Evolutionary conservation across 225 moss, liverwort and hornwort species (phyloP).

Genomic region (Pseudoscleropodium purum): DNA sequence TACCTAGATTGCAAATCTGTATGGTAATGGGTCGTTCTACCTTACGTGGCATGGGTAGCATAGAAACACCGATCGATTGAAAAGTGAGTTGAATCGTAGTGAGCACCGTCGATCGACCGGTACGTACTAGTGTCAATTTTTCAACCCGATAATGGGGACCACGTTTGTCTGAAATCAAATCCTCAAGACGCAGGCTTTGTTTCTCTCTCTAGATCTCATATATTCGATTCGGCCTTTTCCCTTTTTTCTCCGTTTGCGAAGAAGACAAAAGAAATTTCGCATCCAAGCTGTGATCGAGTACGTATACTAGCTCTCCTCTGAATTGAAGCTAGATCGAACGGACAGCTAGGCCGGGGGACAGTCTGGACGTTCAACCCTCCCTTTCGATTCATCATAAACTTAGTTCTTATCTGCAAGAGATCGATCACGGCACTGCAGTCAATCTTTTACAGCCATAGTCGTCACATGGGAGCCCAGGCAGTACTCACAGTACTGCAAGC

Average conservation of each 20-base stretch:
- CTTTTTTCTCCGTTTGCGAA: not conserved
- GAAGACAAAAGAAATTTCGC: too few species aligned
- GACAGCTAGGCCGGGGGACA: not conserved
- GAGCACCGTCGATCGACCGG: not conserved
- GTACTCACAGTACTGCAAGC: not conserved
- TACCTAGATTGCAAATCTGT: too few species aligned
- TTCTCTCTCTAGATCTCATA: too few species aligned
- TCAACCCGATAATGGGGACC: not conserved
- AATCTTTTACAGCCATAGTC: not conserved
- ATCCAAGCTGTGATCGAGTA: not conserved
- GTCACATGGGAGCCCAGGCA: not conserved
- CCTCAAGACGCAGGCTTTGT: not conserved
- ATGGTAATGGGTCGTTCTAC: too few species aligned
- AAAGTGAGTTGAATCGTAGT: not conserved
- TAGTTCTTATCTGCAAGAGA: not conserved
- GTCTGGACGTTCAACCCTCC: not conserved
- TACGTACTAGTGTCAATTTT: too few species aligned
- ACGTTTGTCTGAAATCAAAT: not conserved
- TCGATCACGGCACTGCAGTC: not conserved
- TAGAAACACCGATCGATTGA: not conserved
- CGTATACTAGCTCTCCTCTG: not conserved
- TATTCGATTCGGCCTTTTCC: not conserved
- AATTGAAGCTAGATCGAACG: not conserved
- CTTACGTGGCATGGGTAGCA: not conserved
- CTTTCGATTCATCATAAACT: not conserved